Conservation (phyloP, 257 asterid species). For the Lycium barbarum region DNA sequence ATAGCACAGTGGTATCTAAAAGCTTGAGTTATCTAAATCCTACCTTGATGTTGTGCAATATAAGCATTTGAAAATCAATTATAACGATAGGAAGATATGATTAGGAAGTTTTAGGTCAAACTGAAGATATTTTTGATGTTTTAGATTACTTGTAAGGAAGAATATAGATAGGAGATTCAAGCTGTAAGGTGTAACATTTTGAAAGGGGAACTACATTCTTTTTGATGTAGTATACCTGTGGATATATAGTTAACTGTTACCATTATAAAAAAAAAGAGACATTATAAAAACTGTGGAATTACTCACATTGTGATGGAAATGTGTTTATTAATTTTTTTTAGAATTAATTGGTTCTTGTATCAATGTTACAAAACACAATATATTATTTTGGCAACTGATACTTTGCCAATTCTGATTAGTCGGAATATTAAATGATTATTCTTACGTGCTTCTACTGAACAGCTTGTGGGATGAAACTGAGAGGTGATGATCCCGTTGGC, state of each 20-base stretch:
- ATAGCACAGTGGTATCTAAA: background rate
- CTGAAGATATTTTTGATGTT: too few species aligned
- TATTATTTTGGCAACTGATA: background rate
- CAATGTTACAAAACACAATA: background rate
- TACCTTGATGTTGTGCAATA: background rate
- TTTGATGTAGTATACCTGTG: too few species aligned
- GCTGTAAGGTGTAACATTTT: too few species aligned
- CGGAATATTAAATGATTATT: background rate
- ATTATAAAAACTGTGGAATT: background rate
- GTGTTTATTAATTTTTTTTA: background rate
- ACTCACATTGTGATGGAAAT: background rate
- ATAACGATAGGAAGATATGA: background rate
- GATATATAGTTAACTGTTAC: too few species aligned
- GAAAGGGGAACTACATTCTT: too few species aligned
- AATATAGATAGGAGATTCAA: too few species aligned
- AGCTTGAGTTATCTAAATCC: background rate
- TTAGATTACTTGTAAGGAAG: too few species aligned
- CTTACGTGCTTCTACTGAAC: constrained; percentile 30
- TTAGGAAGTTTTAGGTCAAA: too few species aligned
- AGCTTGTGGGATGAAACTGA: constrained; percentile 98
- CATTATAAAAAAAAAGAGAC: too few species aligned
- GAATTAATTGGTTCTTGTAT: background rate
- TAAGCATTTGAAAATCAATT: background rate
- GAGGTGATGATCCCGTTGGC: constrained; percentile 92
- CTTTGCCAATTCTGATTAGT: background rate